A percentile compares a stretch with the other conserved stretches of the same genome.
phyloP scores from a whole-genome alignment of 2,329 filamentous ascomycete species.

The Raffaelea albimanens region DNA sequence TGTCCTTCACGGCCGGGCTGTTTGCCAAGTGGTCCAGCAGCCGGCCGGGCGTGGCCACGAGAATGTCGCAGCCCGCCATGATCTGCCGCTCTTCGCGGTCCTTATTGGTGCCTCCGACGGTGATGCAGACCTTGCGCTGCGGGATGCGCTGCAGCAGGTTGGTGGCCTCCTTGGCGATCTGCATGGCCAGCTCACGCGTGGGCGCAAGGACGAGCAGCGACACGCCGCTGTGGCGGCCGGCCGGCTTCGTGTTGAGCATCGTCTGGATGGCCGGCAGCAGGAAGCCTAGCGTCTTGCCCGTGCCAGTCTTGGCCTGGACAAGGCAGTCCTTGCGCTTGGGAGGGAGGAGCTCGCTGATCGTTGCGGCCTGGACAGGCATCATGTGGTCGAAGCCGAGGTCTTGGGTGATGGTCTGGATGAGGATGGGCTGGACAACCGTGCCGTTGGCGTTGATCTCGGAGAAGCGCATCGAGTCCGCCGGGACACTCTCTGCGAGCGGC shows the following conservation, averaged over 20 bases:
- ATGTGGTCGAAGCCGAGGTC: constrained; percentile 42
- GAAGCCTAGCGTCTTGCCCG: constrained; percentile 79
- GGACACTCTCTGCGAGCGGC: constrained; percentile 26
- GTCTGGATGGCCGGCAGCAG: constrained; percentile 74
- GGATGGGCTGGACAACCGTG: constrained; percentile 32
- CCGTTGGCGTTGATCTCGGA: constrained; percentile 28
- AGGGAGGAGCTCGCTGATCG: constrained; percentile 37
- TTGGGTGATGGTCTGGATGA: constrained; percentile 37
- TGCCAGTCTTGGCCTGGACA: constrained; percentile 80
- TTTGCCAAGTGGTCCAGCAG: constrained; percentile 71
- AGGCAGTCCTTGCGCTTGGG: constrained; percentile 42
- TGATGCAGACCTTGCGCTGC: constrained; percentile 64
- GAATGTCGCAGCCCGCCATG: constrained; percentile 63
- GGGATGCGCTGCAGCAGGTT: constrained; percentile 64
- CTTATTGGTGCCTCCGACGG: constrained; percentile 74
- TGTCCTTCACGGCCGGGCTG: constrained; percentile 57
- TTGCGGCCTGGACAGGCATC: constrained; percentile 46
- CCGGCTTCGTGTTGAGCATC: constrained; percentile 41
- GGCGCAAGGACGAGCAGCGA: constrained; percentile 59
- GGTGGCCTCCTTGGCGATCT: constrained; percentile 62
- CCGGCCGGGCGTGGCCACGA: constrained; percentile 74
- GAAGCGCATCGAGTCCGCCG: constrained; percentile 36
- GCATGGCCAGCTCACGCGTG: constrained; percentile 60
- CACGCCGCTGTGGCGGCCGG: constrained; percentile 30
- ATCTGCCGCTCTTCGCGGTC: constrained; percentile 62